A percentile compares a stretch with the other conserved stretches of the same genome.
Conservation (phyloP, 2,329 filamentous ascomycete genomes). For the Xylaria arbuscula region DNA sequence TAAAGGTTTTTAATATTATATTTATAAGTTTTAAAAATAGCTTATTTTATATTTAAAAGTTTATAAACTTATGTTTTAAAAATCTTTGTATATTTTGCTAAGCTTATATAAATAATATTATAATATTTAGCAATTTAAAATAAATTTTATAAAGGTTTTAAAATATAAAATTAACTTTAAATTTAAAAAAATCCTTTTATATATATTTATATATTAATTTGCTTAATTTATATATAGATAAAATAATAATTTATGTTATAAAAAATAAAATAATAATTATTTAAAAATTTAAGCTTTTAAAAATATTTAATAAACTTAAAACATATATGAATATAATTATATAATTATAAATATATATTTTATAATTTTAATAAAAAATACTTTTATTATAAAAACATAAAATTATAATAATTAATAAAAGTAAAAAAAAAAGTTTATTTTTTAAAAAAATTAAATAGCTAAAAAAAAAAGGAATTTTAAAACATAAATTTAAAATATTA, state of each 20-base stretch:
- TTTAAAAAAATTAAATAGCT: no score
- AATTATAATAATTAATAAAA: no score
- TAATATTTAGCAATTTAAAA: not conserved
- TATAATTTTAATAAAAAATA: conserved; percentile 3
- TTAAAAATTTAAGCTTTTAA: not conserved
- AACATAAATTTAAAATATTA: no score
- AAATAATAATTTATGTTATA: no score
- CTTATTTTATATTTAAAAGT: not conserved
- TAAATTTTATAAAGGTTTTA: not conserved
- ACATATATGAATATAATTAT: not conserved
- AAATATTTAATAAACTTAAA: not conserved
- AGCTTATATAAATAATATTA: no score
- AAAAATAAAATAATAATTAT: not conserved
- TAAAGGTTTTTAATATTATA: not conserved
- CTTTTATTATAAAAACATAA: no score
- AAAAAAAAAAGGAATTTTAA: no score
- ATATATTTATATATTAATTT: not conserved
- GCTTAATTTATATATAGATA: not conserved
- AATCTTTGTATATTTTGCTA: no score
- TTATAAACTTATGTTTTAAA: not conserved
- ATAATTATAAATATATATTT: not conserved
- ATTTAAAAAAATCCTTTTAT: not conserved
- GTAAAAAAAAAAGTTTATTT: no score
- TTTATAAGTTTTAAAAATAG: not conserved
- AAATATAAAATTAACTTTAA: not conserved